Conservation (phyloP, 2,329 filamentous ascomycete species). For the Talaromyces sp. region DNA sequence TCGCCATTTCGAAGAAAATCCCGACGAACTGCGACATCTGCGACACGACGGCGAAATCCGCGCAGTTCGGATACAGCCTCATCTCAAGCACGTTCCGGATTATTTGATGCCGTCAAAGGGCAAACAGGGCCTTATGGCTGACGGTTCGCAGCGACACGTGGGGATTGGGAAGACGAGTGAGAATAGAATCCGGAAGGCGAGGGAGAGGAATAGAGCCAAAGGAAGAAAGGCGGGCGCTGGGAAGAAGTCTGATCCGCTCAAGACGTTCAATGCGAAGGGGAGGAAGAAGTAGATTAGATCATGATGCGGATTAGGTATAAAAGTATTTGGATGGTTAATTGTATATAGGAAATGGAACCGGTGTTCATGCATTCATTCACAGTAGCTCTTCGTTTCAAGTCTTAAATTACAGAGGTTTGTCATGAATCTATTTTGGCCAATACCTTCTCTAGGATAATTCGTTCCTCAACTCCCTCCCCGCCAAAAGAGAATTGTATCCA, state of each 20-base stretch:
- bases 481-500: conserved; percentile 39
- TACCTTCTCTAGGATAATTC: neutral
- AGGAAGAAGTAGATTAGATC: conserved; percentile 26
- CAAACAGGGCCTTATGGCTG: conserved; percentile 61
- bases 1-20: conserved; percentile 95
- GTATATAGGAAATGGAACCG: neutral
- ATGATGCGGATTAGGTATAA: neutral
- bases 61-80: conserved; percentile 77
- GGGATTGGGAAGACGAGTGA: conserved; percentile 53
- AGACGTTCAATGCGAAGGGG: conserved; percentile 71
- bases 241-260: conserved; percentile 76
- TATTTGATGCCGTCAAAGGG: conserved; percentile 81
- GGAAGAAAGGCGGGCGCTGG: conserved; percentile 43
- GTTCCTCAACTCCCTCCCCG: conserved; percentile 8
- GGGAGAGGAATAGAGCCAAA: conserved; percentile 42
- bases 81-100: conserved; percentile 90
- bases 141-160: conserved; percentile 71
- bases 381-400: neutral
- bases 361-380: neutral
- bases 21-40: conserved; percentile 78
- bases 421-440: conserved; percentile 1
- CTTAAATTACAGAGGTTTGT: neutral
- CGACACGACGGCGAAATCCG: conserved; percentile 86
- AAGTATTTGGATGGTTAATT: neutral
- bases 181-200: conserved; percentile 52